Evolutionary conservation across 2,329 filamentous ascomycete species (phyloP).

Genomic region (Fusarium brachygibbosum): DNA sequence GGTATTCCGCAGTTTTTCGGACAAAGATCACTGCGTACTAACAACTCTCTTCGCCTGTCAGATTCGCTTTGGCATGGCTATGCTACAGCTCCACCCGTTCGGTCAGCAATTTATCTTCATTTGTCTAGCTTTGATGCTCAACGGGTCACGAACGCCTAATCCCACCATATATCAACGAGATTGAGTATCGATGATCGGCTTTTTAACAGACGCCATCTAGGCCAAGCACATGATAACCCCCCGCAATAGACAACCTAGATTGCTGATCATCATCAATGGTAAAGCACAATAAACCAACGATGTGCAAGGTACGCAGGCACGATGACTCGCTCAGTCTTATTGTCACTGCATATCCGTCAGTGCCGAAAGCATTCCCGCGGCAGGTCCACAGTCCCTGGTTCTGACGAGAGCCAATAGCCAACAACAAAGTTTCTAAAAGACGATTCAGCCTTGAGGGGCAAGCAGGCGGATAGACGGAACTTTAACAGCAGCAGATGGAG

Average conservation of each 20-base stretch:
- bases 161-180: constrained; percentile 6
- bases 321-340: constrained; percentile 29
- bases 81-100: constrained; percentile 9
- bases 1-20: not conserved
- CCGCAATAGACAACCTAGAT: constrained; percentile 22
- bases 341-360: not conserved
- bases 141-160: constrained; percentile 8
- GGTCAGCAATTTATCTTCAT: not conserved
- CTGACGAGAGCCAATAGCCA: constrained; percentile 27
- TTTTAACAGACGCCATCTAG: constrained; percentile 8
- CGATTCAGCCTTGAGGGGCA: constrained; percentile 36
- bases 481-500: constrained; percentile 20
- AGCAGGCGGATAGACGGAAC: constrained; percentile 30
- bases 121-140: constrained; percentile 11
- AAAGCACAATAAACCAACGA: not conserved
- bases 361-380: constrained; percentile 11
- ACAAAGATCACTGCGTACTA: not conserved
- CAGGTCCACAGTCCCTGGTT: constrained; percentile 19
- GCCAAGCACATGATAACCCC: constrained; percentile 9
- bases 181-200: constrained; percentile 10
- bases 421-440: not conserved
- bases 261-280: constrained; percentile 18
- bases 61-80: not conserved
- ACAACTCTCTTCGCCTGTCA: not conserved
- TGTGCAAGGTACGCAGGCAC: not conserved